Base-by-base conservation (phyloP, 805 yeast species). In the Ogataea pilisensis region DNA sequence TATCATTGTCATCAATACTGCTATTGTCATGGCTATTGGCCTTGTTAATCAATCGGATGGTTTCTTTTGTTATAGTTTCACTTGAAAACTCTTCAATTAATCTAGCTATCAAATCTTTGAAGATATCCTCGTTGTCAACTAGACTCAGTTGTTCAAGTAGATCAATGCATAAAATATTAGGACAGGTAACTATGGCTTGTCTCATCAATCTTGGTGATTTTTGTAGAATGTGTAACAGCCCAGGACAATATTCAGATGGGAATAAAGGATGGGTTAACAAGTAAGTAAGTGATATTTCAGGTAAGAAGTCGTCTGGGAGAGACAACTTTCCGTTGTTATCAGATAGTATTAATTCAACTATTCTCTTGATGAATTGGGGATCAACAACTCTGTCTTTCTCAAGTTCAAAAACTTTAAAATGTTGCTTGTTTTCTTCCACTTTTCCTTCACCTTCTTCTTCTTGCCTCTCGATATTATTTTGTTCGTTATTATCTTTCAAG, bases 251-350 rank as follows among this genome's bases (percentile, higher is more conserved):
- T 16, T 70, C 64, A 13, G 68, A 61, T 8, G 97, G 96, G 63
- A 83, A 89, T 16, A 87, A 65, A 14, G 96, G 96, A 65, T 91
- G 95, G 2, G 96, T 85, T 46, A 91, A 69, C 26, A 90, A 69
- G 55, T 86, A 90, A 1, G 83, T 75, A 35, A 87, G 61, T 2
- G 88, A 69, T 35, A 64, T 64, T 52, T 81, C 80, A 38, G 93
- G 78, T 27, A 73, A 51, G 42, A 71, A 68, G 14, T 52, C 57
- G 12, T 53, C 50, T 14, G 54, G 34, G 53, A 52, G 56, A 48
- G 45, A 45, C 37, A 30, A 51, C 7, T 45, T 48, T 14, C 35
- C 42, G 2, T 43, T 30, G 3, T 34, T 34, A 18, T 45, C 41
- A 16, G 64, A 6, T 72, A 64, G 26, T 57, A 65, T 21, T 72